Evolutionary conservation across 345 rosid species (phyloP).

Genomic region (Arabis hirsuta): DNA sequence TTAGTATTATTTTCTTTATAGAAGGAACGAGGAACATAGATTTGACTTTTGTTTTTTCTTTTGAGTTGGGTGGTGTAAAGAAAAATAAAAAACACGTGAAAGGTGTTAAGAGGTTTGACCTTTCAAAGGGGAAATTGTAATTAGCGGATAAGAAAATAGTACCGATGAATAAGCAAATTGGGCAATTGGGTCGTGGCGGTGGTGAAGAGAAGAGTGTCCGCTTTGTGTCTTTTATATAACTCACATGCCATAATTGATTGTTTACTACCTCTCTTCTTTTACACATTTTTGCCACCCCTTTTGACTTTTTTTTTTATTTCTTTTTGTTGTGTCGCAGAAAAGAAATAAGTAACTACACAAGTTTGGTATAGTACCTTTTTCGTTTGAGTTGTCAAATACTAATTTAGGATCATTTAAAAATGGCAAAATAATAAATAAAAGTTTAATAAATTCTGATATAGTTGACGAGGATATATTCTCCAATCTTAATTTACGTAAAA

Average conservation of each 20-base stretch:
- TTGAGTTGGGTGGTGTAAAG: slow-evolving; percentile 24
- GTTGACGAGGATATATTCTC: too few relatives aligned
- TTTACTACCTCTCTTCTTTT: neutral
- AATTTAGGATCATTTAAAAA: neutral
- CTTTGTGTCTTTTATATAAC: slow-evolving; percentile 6
- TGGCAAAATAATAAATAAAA: too few relatives aligned
- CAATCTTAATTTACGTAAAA: too few relatives aligned
- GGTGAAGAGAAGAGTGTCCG: slow-evolving; percentile 28
- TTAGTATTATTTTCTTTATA: neutral
- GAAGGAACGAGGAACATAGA: slow-evolving; percentile 41
- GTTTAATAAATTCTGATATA: too few relatives aligned
- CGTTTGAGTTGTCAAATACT: neutral
- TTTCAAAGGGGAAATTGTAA: slow-evolving; percentile 42
- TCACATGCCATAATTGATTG: slow-evolving; percentile 43
- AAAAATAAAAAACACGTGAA: slow-evolving; percentile 27
- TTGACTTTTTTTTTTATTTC: slow-evolving; percentile 21
- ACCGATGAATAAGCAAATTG: slow-evolving; percentile 19
- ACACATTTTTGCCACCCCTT: slow-evolving; percentile 31
- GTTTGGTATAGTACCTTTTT: neutral
- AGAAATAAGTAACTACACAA: neutral
- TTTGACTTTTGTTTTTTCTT: slow-evolving; percentile 36
- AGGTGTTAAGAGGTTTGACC: slow-evolving; percentile 46
- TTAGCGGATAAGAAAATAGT: slow-evolving; percentile 38
- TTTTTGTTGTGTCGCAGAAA: neutral
- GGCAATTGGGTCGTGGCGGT: slow-evolving; percentile 35